Conservation (phyloP, 148 eudicot species). For the Camellia granthamiana region DNA sequence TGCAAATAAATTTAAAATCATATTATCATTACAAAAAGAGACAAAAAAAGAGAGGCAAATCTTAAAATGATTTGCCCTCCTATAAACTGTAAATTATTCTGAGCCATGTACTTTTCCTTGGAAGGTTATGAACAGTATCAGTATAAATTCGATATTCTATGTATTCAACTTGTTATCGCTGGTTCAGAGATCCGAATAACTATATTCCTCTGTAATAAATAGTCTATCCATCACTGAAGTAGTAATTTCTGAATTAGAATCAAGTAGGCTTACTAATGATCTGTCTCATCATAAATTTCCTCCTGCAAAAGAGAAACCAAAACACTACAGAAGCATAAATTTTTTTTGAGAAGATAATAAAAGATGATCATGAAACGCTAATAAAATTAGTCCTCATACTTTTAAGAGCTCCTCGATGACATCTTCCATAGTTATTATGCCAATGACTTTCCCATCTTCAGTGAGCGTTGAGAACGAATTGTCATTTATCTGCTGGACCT, state of each 20-base stretch:
- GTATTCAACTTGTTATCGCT: neutral
- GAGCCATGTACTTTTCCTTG: neutral
- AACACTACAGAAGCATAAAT: neutral
- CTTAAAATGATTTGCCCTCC: neutral
- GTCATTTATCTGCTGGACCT: conserved; percentile 33
- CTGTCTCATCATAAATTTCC: conserved; percentile 21
- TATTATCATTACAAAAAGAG: neutral
- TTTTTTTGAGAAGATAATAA: neutral
- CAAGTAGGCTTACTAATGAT: neutral
- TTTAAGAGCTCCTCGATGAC: conserved; percentile 48
- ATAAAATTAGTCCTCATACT: conserved; percentile 16
- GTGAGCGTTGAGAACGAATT: conserved; percentile 21
- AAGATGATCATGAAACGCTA: no score
- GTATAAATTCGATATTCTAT: neutral
- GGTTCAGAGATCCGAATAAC: neutral
- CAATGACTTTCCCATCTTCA: conserved; percentile 50
- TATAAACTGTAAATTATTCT: neutral
- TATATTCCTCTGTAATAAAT: neutral
- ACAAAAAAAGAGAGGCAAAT: neutral
- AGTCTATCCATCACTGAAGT: neutral
- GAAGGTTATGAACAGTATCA: neutral
- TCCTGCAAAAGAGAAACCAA: conserved; percentile 18
- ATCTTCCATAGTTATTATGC: conserved; percentile 67
- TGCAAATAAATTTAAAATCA: neutral
- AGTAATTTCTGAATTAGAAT: no score